These are phyloP conservation scores for Salvia sclarea DNA, from an alignment of 305 asterid species.

Conservation along the genomic window DNA sequence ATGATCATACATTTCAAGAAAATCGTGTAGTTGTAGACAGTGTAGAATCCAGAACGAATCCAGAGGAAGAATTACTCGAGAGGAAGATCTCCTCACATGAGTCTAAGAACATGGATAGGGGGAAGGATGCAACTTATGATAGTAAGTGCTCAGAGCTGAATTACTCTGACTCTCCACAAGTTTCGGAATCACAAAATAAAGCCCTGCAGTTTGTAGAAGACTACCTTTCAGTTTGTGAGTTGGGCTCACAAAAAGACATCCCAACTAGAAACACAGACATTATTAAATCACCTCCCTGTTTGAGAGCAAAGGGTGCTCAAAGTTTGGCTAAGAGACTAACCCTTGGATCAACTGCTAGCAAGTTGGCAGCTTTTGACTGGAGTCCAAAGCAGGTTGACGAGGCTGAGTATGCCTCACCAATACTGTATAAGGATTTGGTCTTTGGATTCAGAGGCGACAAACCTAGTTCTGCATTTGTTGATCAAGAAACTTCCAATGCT, in stretches of 20 bases:
- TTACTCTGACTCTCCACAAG: slow-evolving; percentile 52
- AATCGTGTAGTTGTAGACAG: slow-evolving; percentile 26
- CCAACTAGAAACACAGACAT: slow-evolving; percentile 30
- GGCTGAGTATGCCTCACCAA: slow-evolving; percentile 32
- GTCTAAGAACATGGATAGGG: slow-evolving; percentile 28
- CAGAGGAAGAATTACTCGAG: slow-evolving; percentile 32
- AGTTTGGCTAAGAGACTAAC: slow-evolving; percentile 57
- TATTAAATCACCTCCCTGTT: slow-evolving; percentile 51
- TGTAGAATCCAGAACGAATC: slow-evolving; percentile 22
- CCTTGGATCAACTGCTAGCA: slow-evolving; percentile 36
- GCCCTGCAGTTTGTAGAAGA: slow-evolving; percentile 71
- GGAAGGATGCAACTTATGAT: slow-evolving; percentile 34
- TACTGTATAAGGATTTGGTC: slow-evolving; percentile 30
- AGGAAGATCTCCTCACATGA: slow-evolving; percentile 30
- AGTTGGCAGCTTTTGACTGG: slow-evolving; percentile 64
- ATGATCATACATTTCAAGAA: slow-evolving; percentile 34
- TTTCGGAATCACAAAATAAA: slow-evolving; percentile 47
- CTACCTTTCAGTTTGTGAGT: slow-evolving; percentile 54
- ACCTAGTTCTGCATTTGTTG: slow-evolving; percentile 22
- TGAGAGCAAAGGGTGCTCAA: slow-evolving; percentile 58
- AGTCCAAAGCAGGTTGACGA: slow-evolving; percentile 39
- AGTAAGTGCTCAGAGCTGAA: slow-evolving; percentile 31
- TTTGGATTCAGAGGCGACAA: slow-evolving; percentile 32
- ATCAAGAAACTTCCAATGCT: slow-evolving; percentile 35
- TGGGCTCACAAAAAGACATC: slow-evolving; percentile 35